A percentile compares a stretch with the other conserved stretches of the same genome.
Evolutionary conservation across 768 basidiomycete genomes (phyloP).

Genomic region (Gautieria morchelliformis): DNA sequence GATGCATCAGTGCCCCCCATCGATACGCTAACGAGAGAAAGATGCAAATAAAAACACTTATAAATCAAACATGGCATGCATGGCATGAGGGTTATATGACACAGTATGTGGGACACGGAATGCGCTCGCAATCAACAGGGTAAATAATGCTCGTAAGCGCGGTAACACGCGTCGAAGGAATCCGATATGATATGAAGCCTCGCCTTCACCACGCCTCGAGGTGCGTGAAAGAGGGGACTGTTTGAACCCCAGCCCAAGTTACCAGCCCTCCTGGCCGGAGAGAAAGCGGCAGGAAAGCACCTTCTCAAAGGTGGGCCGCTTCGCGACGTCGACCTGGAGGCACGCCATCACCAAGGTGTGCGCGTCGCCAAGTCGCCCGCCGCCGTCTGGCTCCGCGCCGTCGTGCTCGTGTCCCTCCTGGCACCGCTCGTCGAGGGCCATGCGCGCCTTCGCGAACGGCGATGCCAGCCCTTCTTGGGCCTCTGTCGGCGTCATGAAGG

Average conservation of each 20-base stretch:
- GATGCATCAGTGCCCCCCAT: not conserved
- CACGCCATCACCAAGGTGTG: slow-evolving; percentile 78
- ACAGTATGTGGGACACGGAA: not conserved
- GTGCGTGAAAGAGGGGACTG: too few relatives aligned
- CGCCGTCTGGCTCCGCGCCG: slow-evolving; percentile 74
- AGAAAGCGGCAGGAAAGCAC: slow-evolving; percentile 77
- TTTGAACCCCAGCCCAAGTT: not conserved
- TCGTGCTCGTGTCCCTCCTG: slow-evolving; percentile 61
- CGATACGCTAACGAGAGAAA: not conserved
- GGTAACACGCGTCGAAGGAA: not conserved
- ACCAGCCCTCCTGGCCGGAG: slow-evolving; percentile 70
- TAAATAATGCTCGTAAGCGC: not conserved
- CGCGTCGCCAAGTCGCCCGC: slow-evolving; percentile 77
- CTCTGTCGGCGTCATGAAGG: slow-evolving; percentile 84
- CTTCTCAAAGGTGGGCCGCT: slow-evolving; percentile 79
- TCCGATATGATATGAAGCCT: not conserved
- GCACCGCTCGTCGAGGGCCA: slow-evolving; percentile 72
- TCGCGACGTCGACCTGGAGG: slow-evolving; percentile 65
- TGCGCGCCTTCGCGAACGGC: slow-evolving; percentile 67
- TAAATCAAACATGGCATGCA: not conserved
- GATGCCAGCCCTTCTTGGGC: slow-evolving; percentile 77
- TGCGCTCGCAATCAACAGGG: not conserved
- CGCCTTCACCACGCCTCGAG: not conserved
- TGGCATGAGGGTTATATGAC: not conserved
- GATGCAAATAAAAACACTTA: too few relatives aligned